A percentile compares a stretch with the other conserved stretches of the same genome.
Evolutionary conservation across 2,329 filamentous ascomycete species (phyloP).

Genomic region (Aspergillus aculeatus): DNA sequence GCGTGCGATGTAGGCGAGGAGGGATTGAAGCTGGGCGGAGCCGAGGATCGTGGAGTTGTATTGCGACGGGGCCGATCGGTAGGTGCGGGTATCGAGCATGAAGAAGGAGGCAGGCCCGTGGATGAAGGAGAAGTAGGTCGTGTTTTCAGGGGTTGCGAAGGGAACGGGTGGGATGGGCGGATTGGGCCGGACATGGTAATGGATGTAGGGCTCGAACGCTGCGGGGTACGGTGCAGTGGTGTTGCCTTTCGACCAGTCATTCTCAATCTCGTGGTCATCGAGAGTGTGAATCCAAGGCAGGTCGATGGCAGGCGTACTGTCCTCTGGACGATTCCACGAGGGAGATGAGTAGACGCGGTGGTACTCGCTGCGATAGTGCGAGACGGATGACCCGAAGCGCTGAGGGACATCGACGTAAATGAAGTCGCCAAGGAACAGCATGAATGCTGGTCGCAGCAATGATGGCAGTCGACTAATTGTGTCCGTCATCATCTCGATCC

Average conservation of each 20-base stretch:
- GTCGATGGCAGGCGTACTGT: slow-evolving; percentile 56
- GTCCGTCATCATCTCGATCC: slow-evolving; percentile 73
- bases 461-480: slow-evolving; percentile 69
- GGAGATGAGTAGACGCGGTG: slow-evolving; percentile 93
- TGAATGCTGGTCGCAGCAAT: slow-evolving; percentile 49
- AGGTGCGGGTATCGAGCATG: slow-evolving; percentile 86
- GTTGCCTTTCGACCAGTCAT: slow-evolving; percentile 81
- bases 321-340: slow-evolving; percentile 70
- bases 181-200: slow-evolving; percentile 84
- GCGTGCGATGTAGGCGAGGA: slow-evolving; percentile 72
- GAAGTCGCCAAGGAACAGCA: slow-evolving; percentile 58
- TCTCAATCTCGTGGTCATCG: slow-evolving; percentile 94
- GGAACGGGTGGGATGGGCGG: slow-evolving; percentile 59
- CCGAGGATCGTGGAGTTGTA: slow-evolving; percentile 85
- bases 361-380: slow-evolving; percentile 87
- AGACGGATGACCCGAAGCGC: slow-evolving; percentile 67
- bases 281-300: slow-evolving; percentile 97
- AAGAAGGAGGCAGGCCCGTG: slow-evolving; percentile 94
- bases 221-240: slow-evolving; percentile 75
- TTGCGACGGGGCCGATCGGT: slow-evolving; percentile 59
- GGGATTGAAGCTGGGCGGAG: slow-evolving; percentile 70
- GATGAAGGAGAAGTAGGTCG: slow-evolving; percentile 84
- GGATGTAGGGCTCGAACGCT: slow-evolving; percentile 78
- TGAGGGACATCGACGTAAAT: slow-evolving; percentile 72
- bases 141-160: slow-evolving; percentile 57